Conservation (phyloP, 2,329 filamentous ascomycete genomes). For the Epichloe amarillans region DNA sequence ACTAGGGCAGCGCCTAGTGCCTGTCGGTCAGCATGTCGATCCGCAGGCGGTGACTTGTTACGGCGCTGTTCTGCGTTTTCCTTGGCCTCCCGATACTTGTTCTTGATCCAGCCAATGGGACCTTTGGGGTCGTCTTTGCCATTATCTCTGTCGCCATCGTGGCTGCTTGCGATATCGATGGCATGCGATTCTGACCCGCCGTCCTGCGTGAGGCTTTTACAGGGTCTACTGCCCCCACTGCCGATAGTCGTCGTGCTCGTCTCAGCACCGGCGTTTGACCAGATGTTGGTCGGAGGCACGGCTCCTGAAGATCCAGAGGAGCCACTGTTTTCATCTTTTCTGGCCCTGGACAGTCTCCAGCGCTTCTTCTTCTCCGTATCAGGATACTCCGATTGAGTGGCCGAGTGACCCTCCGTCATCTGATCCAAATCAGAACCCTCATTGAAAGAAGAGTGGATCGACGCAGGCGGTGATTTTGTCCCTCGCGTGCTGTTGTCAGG, state of each 20-base stretch:
- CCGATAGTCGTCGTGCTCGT: slow-evolving; percentile 56
- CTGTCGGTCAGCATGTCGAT: slow-evolving; percentile 15
- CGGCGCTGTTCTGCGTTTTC: slow-evolving; percentile 41
- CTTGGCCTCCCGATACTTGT: slow-evolving; percentile 46
- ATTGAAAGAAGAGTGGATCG: slow-evolving; percentile 63
- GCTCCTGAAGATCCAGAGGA: slow-evolving; percentile 26
- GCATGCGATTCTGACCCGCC: slow-evolving; percentile 32
- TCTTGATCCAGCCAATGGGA: slow-evolving; percentile 44
- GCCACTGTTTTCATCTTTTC: slow-evolving; percentile 42
- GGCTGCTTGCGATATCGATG: slow-evolving; percentile 25
- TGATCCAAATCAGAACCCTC: slow-evolving; percentile 74
- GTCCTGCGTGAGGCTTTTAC: slow-evolving; percentile 38
- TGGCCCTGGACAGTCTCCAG: slow-evolving; percentile 55
- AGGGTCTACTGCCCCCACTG: slow-evolving; percentile 38
- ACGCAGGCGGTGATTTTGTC: slow-evolving; percentile 61
- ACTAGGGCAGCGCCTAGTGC: slow-evolving; percentile 17
- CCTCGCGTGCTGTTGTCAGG: slow-evolving; percentile 43
- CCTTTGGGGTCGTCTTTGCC: slow-evolving; percentile 35
- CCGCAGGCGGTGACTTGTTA: slow-evolving; percentile 41
- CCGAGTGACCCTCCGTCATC: slow-evolving; percentile 40
- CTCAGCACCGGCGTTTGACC: slow-evolving; percentile 49
- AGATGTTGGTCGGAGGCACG: slow-evolving; percentile 35
- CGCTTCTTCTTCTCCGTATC: slow-evolving; percentile 59
- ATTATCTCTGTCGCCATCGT: slow-evolving; percentile 24
- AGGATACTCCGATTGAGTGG: slow-evolving; percentile 27